Base-by-base conservation (phyloP, 2,329 filamentous ascomycete genomes). In the Fusarium sp. region DNA sequence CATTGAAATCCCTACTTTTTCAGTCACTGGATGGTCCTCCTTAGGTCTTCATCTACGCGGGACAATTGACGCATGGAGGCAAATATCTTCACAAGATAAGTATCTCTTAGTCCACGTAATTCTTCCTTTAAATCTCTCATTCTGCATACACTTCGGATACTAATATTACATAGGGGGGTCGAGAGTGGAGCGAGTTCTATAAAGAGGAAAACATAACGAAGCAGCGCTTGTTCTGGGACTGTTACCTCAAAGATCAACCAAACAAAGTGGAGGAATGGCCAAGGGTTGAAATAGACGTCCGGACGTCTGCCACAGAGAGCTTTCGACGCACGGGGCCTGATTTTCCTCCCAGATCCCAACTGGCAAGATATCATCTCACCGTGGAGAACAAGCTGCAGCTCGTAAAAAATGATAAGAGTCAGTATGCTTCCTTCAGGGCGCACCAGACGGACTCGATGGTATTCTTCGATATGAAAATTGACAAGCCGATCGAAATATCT, bases 41-140 rank as follows among this genome's bases (percentile, higher is more conserved):
- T 33, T 49, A 5, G 46, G 46, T 17, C 46, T 49, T 38, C 46
- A 49, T 49, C 31, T 49, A 17, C 33, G 46, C 8, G 46, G 46
- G 7, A 49, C 46, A 38, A 49, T 49, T 8, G 28, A 49, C 28
- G 46, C 31, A 34, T 49, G 46, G 46, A 49, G 36, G 31, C 14
- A 49, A 3, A 49, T 49, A 28, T 49, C 46, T 26, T 49, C 46
- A 26, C 9, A 19, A 6, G 24, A 49, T 33, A 26, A 26, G 24
- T 26, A 26, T 5, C 24, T 26, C 24, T 26, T 26, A 26, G 24
- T 26, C 24, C 24, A 26, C 24, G 24, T 26, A 26, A 26, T 26
- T 26, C 24, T 26, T 26, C 24, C 24, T 26, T 26, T 8, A 26
- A 26, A 26, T 26, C 24, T 26, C 24, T 26, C 24, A 26, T 6